Base-by-base conservation (phyloP, 31 red algal species). In the Asparagopsis taxiformis region DNA sequence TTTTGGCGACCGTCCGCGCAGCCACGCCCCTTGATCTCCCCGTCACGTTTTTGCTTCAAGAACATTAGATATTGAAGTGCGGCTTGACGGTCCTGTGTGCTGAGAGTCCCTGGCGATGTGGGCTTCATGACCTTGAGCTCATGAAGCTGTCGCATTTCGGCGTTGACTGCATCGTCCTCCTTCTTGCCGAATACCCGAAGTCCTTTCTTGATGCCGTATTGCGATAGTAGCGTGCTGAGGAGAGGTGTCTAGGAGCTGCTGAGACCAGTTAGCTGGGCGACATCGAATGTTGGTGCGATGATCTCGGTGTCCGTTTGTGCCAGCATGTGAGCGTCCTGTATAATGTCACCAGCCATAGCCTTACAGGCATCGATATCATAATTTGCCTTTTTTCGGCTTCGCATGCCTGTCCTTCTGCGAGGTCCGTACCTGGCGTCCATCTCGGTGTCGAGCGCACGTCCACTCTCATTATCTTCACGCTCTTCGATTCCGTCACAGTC, bases 71-170 rank as follows among this genome's bases (percentile, higher is more conserved):
- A 57, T 21, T 57, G 19, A 21, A 76, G 72, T 1, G 72, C 11
- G 6, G 6, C 10, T 29, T 21, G 6, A 6, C 5, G 15, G 9
- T 41, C 61, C 34, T 48, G 17, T 19, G 29, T 31, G 23, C 31
- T 46, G 43, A 29, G n/a, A 34, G 13, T 31, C 41, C n/a, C 24
- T 39, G 15, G 13, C n/a, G 62, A 16, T 34, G 2, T 22, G 32
- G 23, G 36, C 17, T 48, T 46, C 25, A 48, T 13, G 24, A 56
- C 39, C 29, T 63, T 32, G 54, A 11, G 24, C 11, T 29, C 44
- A 57, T 72, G 64, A n/a, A 68, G 43, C 36, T 68, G 64, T 35
- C 0, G 64, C 49, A 57, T 73, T 73, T 73, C 68, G 29, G 48
- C 23, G 50, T 57, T 24, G 17, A 73, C 0, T 0, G 68, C 68